Percentiles rank a stretch among this genome's conserved stretches.
Conservation (phyloP, 2,329 filamentous ascomycete species). For the Fusarium euwallaceae region DNA sequence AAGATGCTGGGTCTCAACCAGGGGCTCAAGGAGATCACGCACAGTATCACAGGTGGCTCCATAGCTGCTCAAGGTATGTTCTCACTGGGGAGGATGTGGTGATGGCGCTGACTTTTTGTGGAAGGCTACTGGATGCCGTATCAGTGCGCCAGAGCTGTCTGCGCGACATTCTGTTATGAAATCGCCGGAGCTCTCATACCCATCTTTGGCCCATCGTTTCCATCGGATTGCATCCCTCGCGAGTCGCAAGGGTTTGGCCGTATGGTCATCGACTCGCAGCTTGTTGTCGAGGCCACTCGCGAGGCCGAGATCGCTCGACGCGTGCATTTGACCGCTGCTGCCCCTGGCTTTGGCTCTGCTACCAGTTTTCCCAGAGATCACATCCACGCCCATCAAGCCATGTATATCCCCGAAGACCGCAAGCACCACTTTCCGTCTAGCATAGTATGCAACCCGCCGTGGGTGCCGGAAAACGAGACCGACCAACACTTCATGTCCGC, state of each 20-base stretch:
- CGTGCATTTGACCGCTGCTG: constrained; percentile 25
- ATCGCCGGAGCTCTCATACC: constrained; percentile 91
- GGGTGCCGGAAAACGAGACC: constrained; percentile 33
- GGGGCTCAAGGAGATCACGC: constrained; percentile 88
- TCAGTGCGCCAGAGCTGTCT: constrained; percentile 85
- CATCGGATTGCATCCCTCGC: constrained; percentile 75
- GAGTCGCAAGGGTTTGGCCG: constrained; percentile 73
- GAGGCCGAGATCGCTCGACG: constrained; percentile 56
- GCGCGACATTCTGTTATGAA: constrained; percentile 87
- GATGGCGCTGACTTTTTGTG: constrained; percentile 21
- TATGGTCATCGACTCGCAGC: constrained; percentile 73
- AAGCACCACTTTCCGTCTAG: constrained; percentile 34
- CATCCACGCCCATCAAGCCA: constrained; percentile 9
- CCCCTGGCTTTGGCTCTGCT: constrained; percentile 21
- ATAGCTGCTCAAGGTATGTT: constrained; percentile 85
- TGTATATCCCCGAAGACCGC: constrained; percentile 35
- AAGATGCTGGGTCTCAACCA: constrained; percentile 85
- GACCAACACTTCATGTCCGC: constrained; percentile 40
- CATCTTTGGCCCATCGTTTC: constrained; percentile 88
- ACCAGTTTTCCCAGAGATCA: constrained; percentile 41
- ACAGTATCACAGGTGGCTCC: constrained; percentile 94
- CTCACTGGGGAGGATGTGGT: background rate
- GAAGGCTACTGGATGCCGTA: constrained; percentile 98
- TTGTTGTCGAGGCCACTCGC: constrained; percentile 65
- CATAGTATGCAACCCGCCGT: constrained; percentile 42